Percentiles rank a stretch among this genome's conserved stretches.
These are phyloP conservation scores for Theobroma grandiflorum DNA, from an alignment of 441 rosid species.

Conservation along the genomic window DNA sequence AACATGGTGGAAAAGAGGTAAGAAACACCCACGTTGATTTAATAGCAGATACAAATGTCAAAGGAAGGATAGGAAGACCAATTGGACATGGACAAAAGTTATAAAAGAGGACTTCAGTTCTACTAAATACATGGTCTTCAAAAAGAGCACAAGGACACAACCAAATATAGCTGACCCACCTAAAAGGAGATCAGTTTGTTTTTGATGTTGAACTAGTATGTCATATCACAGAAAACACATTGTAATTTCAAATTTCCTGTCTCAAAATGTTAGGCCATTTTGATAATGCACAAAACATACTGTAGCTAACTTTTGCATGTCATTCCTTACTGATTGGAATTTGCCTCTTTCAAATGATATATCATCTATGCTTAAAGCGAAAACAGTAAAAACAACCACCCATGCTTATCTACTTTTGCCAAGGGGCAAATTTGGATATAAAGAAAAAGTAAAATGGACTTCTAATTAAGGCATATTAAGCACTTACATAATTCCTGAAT, in stretches of 20 bases:
- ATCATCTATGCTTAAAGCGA: neutral
- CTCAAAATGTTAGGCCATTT: neutral
- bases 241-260: neutral
- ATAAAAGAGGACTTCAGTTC: neutral
- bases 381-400: neutral
- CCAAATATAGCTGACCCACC: neutral
- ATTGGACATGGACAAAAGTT: neutral
- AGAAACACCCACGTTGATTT: neutral
- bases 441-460: neutral
- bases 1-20: neutral
- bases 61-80: constrained; percentile 9
- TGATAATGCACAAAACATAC: neutral
- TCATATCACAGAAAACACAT: neutral
- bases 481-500: neutral
- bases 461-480: neutral
- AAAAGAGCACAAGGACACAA: neutral
- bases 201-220: neutral
- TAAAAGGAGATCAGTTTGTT: neutral
- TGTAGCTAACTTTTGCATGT: neutral
- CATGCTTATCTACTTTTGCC: neutral
- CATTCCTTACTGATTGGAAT: neutral
- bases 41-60: neutral
- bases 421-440: neutral
- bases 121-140: neutral
- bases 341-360: neutral